Evolutionary conservation across 148 eudicot species (phyloP), one percentile per base, ranked within the genome.

Genomic region (Cornus florida): DNA sequence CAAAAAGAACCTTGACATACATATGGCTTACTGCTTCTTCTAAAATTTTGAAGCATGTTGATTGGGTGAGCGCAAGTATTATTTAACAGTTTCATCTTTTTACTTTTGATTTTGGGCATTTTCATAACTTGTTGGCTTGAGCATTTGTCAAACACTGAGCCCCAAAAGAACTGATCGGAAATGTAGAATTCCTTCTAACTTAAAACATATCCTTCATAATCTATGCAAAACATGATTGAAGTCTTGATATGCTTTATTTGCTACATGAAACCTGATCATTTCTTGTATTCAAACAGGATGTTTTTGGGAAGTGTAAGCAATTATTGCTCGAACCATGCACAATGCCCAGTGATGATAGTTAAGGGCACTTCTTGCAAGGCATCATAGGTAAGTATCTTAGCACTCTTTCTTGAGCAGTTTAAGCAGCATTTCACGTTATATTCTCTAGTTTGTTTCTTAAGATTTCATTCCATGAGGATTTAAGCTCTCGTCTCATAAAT

Each of bases 261-360:
- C 20, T 48, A 50, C n/a, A 23, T 2, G 4, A 32, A 71, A 38
- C 33, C 35, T 57, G 65, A 57, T 11, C 56, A 28, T 56, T 50
- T 28, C 65, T 13, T 65, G 65, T 65, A 3, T 69, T 48, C 23
- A 50, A 68, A 56, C 90, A 94, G 98, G 82, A 89, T 92, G 87
- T 90, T 94, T 83, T 66, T 92, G 75, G 98, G 98, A 84, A 94
- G 98, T 80, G 94, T 92, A 67, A 94, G 98, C 88, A 92, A 89
- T 83, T 88, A 90, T 73, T 94, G 98, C 81, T 84, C 88, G 70
- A 91, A 94, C 80, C 85, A 94, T 82, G 92, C 92, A 68, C 82
- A 86, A 64, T 90, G 93, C 81, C 88, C 94, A 39, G 93, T 94
- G 67, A 86, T 87, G 85, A 92, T 94, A 77, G 90, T 92, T 70